Evolutionary conservation across 2,329 filamentous ascomycete genomes (phyloP), one percentile per base, ranked within the genome.

Genomic region (Botrytis hyacinthi): DNA sequence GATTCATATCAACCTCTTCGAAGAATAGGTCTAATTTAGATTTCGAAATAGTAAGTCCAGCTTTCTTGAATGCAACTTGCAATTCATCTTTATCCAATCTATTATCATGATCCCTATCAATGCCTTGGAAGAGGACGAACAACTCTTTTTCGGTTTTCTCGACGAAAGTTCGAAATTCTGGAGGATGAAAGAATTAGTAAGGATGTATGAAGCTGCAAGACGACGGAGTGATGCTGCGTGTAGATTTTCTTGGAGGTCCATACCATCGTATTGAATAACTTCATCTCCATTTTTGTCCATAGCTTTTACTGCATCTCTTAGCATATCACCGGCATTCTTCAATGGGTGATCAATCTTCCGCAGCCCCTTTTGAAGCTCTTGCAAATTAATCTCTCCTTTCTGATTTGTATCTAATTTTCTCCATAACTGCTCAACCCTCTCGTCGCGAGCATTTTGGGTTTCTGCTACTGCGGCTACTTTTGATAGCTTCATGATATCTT

Each of bases 101-200:
- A 59, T 95, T 95, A 82, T 97, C 93, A 76, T 90, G 86, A 81
- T 98, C 92, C 77, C 87, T 88, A 82, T 99, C 96, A 80, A 99
- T 98, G 76, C 89, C 90, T 78, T 90, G 87, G 84, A 99, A 99
- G 35, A 99, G 89, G 71, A 87, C 83, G 82, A 89, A 91, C 20
- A 99, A 89, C 82, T 98, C 92, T 74, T 88, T 88, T 83, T 99
- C 96, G 60, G 96, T 94, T 74, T 93, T 88, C 79, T 95, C 89
- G 80, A 98, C 94, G 80, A 98, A 98, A 60, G 86, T 87, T 76
- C 91, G 91, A 81, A 99, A 99, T 85, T 99, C 96, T 96, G 35
- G 81, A 22, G 32, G 48, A 44, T 37, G 32, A 57, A 29, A 60
- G 46, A 62, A 48, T 75, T 59, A 75, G 70, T 61, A 32, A 37